A percentile compares a stretch with the other conserved stretches of the same genome.
Conservation (phyloP, 371 early-diverging fungal genomes). For the Mucor ambiguus region DNA sequence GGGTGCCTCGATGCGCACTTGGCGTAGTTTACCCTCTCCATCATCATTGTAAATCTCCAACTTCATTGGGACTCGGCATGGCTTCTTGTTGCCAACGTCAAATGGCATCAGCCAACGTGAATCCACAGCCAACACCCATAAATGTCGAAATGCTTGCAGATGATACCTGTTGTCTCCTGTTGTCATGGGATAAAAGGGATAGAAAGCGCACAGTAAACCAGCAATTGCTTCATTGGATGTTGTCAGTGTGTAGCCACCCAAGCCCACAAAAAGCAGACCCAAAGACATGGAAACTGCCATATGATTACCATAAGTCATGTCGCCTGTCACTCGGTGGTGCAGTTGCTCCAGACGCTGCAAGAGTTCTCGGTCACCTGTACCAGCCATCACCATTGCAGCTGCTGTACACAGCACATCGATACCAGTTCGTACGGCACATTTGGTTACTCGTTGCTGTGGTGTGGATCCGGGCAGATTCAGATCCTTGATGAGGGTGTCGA, state of each 20-base stretch:
- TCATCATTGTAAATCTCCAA: conserved; percentile 35
- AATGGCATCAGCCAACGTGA: conserved; percentile 74
- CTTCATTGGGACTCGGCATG: conserved; percentile 60
- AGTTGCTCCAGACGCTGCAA: conserved; percentile 59
- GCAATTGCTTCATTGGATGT: conserved; percentile 72
- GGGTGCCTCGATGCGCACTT: conserved; percentile 57
- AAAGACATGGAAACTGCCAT: conserved; percentile 85
- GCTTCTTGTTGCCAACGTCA: conserved; percentile 62
- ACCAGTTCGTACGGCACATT: conserved; percentile 56
- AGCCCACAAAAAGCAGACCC: conserved; percentile 83
- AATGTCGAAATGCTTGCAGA: conserved; percentile 82
- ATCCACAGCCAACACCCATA: conserved; percentile 87
- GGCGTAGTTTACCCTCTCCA: conserved; percentile 16
- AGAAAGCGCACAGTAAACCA: conserved; percentile 72
- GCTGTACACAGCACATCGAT: conserved; percentile 69
- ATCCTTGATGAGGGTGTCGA: conserved; percentile 56
- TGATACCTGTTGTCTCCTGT: conserved; percentile 76
- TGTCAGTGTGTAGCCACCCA: conserved; percentile 77
- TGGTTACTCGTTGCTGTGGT: conserved; percentile 63
- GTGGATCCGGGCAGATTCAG: conserved; percentile 36
- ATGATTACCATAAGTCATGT: conserved; percentile 77
- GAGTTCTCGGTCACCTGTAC: conserved; percentile 72
- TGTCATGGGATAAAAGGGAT: conserved; percentile 75
- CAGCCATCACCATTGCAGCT: conserved; percentile 80
- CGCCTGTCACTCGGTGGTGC: conserved; percentile 47